phyloP scores from a whole-genome alignment of 2,329 filamentous ascomycete genomes.

The Neospermospora avenae region DNA sequence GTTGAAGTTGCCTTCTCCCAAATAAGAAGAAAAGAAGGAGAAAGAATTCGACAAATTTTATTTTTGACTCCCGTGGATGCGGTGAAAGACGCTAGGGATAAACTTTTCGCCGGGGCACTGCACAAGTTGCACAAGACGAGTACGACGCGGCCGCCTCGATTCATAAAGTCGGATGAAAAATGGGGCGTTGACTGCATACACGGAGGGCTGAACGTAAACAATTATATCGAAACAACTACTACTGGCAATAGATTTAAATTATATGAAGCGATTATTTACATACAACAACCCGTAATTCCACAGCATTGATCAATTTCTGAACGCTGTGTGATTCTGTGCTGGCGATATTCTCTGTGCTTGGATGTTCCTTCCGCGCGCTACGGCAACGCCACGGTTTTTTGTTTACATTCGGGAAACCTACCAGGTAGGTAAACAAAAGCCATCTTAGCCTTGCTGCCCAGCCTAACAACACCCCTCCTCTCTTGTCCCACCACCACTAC shows the following conservation, averaged over 20 bases:
- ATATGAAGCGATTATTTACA: background rate
- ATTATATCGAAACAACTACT: background rate
- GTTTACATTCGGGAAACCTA: slow-evolving; percentile 10
- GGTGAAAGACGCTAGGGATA: slow-evolving; percentile 6
- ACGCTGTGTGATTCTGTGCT: background rate
- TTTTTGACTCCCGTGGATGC: slow-evolving; percentile 15
- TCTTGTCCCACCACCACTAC: background rate
- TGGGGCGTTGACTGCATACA: background rate
- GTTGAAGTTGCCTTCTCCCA: slow-evolving; percentile 57
- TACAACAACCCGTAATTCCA: background rate
- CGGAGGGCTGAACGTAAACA: background rate
- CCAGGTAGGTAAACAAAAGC: slow-evolving; percentile 7
- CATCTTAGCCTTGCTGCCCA: background rate
- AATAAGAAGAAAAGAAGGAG: slow-evolving; percentile 43
- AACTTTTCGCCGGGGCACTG: slow-evolving; percentile 10
- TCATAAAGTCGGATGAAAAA: background rate
- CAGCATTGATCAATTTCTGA: background rate
- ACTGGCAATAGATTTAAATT: background rate
- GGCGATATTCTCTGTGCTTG: background rate
- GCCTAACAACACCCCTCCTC: slow-evolving; percentile 3
- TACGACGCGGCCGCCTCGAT: background rate
- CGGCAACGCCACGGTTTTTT: slow-evolving; percentile 1
- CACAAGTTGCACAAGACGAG: background rate
- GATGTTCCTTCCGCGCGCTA: slow-evolving; percentile 8
- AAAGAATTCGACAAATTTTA: slow-evolving; percentile 15